Conservation (phyloP, 495 filamentous ascomycete genomes). For the Wilcoxina mikolae region DNA sequence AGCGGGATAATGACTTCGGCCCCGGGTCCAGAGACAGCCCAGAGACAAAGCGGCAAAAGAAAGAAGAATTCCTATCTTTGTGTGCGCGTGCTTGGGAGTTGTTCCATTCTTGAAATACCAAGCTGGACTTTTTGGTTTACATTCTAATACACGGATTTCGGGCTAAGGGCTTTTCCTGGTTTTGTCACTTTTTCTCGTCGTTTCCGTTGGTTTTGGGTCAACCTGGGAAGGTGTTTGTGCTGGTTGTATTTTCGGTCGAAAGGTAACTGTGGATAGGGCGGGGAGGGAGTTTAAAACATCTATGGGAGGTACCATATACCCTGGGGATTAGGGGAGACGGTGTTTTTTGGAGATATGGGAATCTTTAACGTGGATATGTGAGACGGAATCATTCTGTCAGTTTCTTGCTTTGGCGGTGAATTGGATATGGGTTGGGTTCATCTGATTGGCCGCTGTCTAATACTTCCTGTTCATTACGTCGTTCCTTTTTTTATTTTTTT, state of each 20-base stretch:
- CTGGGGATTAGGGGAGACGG: not conserved
- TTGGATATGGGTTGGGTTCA: too few relatives aligned
- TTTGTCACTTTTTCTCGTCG: not conserved
- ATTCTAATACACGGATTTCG: not conserved
- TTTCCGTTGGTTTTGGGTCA: not conserved
- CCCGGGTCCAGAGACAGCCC: conserved; percentile 67
- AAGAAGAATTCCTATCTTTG: conserved; percentile 78
- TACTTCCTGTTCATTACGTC: too few relatives aligned
- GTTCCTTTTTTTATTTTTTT: too few relatives aligned
- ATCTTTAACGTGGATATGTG: not conserved
- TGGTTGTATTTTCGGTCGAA: not conserved
- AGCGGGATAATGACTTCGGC: conserved; percentile 58
- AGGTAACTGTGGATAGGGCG: not conserved
- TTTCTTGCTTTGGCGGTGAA: too few relatives aligned
- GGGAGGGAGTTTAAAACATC: not conserved
- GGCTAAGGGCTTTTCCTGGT: not conserved
- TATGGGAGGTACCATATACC: not conserved
- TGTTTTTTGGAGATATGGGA: not conserved
- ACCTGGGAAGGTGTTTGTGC: not conserved
- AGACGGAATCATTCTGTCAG: not conserved
- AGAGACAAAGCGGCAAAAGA: conserved; percentile 72
- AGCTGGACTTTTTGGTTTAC: not conserved
- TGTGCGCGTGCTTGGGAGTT: conserved; percentile 91
- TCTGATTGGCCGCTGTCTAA: too few relatives aligned
- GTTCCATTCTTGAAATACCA: conserved; percentile 59